Evolutionary conservation across 371 early-diverging fungal species (phyloP).

Genomic region (Apophysomyces sp.): DNA sequence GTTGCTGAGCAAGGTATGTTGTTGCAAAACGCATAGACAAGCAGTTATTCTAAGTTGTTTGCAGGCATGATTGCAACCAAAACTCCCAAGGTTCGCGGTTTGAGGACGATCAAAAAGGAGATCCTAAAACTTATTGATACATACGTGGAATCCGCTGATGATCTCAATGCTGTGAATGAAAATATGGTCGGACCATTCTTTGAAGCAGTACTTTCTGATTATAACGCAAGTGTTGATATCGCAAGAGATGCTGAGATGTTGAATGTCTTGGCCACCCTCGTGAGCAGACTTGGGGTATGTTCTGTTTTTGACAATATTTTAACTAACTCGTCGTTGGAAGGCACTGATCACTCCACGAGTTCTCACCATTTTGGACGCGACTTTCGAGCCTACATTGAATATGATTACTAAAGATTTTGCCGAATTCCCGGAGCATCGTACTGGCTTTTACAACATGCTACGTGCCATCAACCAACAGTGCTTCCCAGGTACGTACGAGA

Average conservation of each 20-base stretch:
- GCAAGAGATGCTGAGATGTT: slow-evolving; percentile 95
- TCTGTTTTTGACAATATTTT: background rate
- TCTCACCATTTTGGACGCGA: slow-evolving; percentile 82
- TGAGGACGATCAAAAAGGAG: slow-evolving; percentile 95
- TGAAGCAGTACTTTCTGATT: slow-evolving; percentile 89
- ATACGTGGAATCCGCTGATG: slow-evolving; percentile 83
- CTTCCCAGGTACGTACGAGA: slow-evolving; percentile 65
- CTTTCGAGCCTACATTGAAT: slow-evolving; percentile 93
- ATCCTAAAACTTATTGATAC: slow-evolving; percentile 85
- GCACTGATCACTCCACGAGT: slow-evolving; percentile 78
- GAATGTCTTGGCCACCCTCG: slow-evolving; percentile 84
- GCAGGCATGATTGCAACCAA: slow-evolving; percentile 72
- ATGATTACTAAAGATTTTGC: slow-evolving; percentile 98
- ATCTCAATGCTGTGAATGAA: slow-evolving; percentile 68
- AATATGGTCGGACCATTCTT: slow-evolving; percentile 91
- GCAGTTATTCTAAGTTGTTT: background rate
- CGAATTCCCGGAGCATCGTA: slow-evolving; percentile 96
- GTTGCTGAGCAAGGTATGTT: slow-evolving; percentile 74
- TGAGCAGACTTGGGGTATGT: slow-evolving; percentile 75
- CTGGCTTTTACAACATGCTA: slow-evolving; percentile 90
- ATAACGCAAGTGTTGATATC: slow-evolving; percentile 78
- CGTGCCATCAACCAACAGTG: slow-evolving; percentile 85
- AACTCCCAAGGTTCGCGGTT: slow-evolving; percentile 88
- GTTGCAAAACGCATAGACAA: background rate
- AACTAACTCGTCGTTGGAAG: slow-evolving; percentile 29